These are phyloP conservation scores for Lactarius hatsudake DNA, from an alignment of 768 basidiomycete genomes.

Conservation along the genomic window DNA sequence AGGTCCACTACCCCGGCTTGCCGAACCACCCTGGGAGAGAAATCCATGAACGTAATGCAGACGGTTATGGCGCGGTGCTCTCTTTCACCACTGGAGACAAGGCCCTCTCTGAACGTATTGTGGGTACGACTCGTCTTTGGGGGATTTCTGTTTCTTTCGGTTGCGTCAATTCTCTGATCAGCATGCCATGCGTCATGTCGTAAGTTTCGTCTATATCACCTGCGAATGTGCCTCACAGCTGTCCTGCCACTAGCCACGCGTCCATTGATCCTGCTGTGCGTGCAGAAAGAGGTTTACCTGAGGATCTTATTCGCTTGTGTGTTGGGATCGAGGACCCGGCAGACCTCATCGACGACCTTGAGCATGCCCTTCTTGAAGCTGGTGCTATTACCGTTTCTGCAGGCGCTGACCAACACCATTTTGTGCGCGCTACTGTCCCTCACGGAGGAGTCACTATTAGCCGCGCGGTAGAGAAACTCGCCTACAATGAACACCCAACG, in stretches of 20 bases:
- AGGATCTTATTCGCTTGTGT: slow-evolving; percentile 95
- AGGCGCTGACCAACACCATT: slow-evolving; percentile 48
- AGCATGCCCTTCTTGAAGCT: slow-evolving; percentile 86
- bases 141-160: slow-evolving; percentile 98
- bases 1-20: slow-evolving; percentile 90
- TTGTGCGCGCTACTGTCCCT: slow-evolving; percentile 41
- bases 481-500: slow-evolving; percentile 37
- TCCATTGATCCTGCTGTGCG: slow-evolving; percentile 96
- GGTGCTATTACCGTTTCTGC: slow-evolving; percentile 73
- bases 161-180: slow-evolving; percentile 95
- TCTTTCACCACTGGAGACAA: slow-evolving; percentile 95
- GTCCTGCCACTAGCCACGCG: slow-evolving; percentile 64
- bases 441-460: slow-evolving; percentile 40
- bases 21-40: slow-evolving; percentile 76
- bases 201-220: slow-evolving; percentile 46
- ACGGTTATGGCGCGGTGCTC: slow-evolving; percentile 89
- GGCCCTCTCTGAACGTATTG: slow-evolving; percentile 84
- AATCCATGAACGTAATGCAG: slow-evolving; percentile 87
- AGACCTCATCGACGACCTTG: slow-evolving; percentile 93
- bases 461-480: slow-evolving; percentile 68
- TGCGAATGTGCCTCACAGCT: slow-evolving; percentile 15
- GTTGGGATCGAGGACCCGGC: slow-evolving; percentile 96
- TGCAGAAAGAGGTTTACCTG: slow-evolving; percentile 95
- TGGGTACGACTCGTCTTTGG: slow-evolving; percentile 91
- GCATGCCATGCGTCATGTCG: slow-evolving; percentile 99